Percentiles rank a stretch among this genome's conserved stretches.
phyloP scores from a whole-genome alignment of 306 rosid genomes.

The Ceratonia siliqua region DNA sequence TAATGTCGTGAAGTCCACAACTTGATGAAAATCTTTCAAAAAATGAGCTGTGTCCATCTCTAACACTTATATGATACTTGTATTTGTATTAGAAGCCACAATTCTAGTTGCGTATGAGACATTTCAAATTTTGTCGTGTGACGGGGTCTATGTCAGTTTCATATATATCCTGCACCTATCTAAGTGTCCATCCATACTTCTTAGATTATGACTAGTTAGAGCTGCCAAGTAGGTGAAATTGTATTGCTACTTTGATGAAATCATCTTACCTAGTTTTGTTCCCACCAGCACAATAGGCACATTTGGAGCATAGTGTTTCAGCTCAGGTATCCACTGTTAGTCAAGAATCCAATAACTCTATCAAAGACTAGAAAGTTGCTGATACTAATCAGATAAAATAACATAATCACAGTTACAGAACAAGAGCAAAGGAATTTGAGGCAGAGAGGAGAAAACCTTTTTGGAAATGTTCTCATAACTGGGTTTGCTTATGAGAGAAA shows the following conservation, averaged over 20 bases:
- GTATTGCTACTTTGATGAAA: slow-evolving; percentile 10
- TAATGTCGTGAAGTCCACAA: not conserved
- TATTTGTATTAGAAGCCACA: too few relatives aligned
- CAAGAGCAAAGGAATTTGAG: not conserved
- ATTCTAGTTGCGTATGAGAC: too few relatives aligned
- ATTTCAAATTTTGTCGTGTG: too few relatives aligned
- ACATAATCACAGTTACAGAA: not conserved
- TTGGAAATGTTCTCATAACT: slow-evolving; percentile 89
- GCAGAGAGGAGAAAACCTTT: slow-evolving; percentile 51
- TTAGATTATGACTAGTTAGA: too few relatives aligned
- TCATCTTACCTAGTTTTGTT: slow-evolving; percentile 67
- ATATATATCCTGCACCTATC: too few relatives aligned
- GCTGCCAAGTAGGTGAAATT: not conserved
- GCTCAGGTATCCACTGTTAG: slow-evolving; percentile 76
- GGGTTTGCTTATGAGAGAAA: slow-evolving; percentile 89
- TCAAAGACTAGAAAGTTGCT: not conserved
- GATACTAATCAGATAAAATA: slow-evolving; percentile 10
- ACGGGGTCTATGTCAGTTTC: too few relatives aligned
- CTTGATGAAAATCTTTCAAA: not conserved
- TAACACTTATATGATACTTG: too few relatives aligned
- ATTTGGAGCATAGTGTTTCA: slow-evolving; percentile 74
- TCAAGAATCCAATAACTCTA: slow-evolving; percentile 22
- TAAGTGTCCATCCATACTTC: too few relatives aligned
- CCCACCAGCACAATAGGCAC: slow-evolving; percentile 79
- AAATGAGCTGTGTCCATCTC: too few relatives aligned